Percentiles rank a stretch among this genome's conserved stretches.
Evolutionary conservation across 2,329 filamentous ascomycete species (phyloP).

Genomic region (Ascochyta fabae): DNA sequence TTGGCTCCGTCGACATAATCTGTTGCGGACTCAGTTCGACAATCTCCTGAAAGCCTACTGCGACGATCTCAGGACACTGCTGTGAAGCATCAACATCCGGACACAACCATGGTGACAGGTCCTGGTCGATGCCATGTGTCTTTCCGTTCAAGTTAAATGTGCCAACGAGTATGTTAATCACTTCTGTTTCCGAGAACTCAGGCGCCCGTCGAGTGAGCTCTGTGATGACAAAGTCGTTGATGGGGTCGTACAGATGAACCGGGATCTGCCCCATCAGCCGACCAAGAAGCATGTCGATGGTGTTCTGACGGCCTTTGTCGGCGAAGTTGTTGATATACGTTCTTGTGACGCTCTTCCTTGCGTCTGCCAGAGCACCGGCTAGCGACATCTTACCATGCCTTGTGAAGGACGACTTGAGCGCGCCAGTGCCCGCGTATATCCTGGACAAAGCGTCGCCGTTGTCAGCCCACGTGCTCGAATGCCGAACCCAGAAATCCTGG

Average conservation of each 20-base stretch:
- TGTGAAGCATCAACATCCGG: constrained; percentile 65
- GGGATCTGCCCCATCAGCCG: constrained; percentile 81
- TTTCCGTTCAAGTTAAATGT: constrained; percentile 96
- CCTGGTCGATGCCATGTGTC: constrained; percentile 76
- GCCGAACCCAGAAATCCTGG: constrained; percentile 88
- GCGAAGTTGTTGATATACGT: constrained; percentile 98
- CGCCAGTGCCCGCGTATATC: constrained; percentile 96
- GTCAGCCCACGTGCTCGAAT: constrained; percentile 95
- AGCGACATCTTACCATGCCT: constrained; percentile 94
- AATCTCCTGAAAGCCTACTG: constrained; percentile 95
- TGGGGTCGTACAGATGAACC: constrained; percentile 89
- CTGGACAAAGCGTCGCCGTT: constrained; percentile 93
- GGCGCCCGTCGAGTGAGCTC: constrained; percentile 72
- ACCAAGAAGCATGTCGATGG: constrained; percentile 91
- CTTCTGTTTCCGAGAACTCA: constrained; percentile 77
- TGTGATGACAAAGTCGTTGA: constrained; percentile 84
- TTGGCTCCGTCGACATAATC: constrained; percentile 97
- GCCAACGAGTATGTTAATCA: constrained; percentile 81
- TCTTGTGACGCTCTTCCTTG: constrained; percentile 89
- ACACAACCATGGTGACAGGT: constrained; percentile 86
- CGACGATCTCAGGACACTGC: constrained; percentile 81
- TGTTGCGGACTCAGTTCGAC: constrained; percentile 97
- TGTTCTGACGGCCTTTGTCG: constrained; percentile 90
- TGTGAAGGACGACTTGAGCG: constrained; percentile 94
- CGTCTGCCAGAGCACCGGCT: constrained; percentile 91